Percentiles rank a stretch among this genome's conserved stretches.
phyloP scores from a whole-genome alignment of 1,284 basidiomycete species.

The Kwoniella shivajii region DNA sequence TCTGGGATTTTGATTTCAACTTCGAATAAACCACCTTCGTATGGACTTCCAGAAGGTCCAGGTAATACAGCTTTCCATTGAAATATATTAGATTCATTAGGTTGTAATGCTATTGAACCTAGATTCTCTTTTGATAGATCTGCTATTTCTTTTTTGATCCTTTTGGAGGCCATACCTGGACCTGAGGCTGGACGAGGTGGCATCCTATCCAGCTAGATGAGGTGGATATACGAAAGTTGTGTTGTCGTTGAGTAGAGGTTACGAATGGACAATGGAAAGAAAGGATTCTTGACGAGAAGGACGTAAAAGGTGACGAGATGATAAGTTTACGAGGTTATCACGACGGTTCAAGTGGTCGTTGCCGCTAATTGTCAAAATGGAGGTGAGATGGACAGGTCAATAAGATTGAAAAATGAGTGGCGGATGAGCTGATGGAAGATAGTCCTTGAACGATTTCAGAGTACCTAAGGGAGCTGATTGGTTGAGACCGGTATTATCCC shows the following conservation, averaged over 20 bases:
- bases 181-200: constrained; percentile 5
- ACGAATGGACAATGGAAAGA: too few species aligned
- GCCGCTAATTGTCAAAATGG: too few species aligned
- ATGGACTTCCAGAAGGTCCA: constrained; percentile 80
- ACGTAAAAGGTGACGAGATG: too few species aligned
- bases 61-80: constrained; percentile 73
- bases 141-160: constrained; percentile 82
- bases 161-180: constrained; percentile 74
- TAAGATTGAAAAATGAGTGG: too few species aligned
- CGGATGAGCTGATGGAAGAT: too few species aligned
- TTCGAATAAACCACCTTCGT: constrained; percentile 82
- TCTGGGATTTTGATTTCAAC: constrained; percentile 69
- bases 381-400: too few species aligned
- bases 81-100: constrained; percentile 62
- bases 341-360: too few species aligned
- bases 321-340: too few species aligned
- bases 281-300: too few species aligned
- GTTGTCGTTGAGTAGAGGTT: not conserved
- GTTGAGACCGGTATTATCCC: too few species aligned
- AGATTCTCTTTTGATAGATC: constrained; percentile 82
- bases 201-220: constrained; percentile 1
- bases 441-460: too few species aligned
- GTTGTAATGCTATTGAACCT: constrained; percentile 70
- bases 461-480: too few species aligned
- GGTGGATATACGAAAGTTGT: not conserved